Percentiles rank a stretch among this genome's conserved stretches.
phyloP scores from a whole-genome alignment of 2,329 filamentous ascomycete species.

The Dothistroma septosporum region DNA sequence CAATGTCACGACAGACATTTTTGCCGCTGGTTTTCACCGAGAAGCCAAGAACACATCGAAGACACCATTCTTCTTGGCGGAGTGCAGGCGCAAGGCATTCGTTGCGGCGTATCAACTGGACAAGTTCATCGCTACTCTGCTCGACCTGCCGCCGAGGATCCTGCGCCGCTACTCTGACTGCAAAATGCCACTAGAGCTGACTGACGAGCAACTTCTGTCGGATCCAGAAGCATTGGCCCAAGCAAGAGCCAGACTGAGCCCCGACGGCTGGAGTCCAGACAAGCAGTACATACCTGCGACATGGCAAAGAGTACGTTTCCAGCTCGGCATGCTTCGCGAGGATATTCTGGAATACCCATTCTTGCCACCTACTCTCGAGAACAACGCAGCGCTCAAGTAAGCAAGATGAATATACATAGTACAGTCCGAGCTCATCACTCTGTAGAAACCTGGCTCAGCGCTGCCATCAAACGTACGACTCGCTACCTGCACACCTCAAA shows the following conservation, averaged over 20 bases:
- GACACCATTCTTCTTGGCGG: constrained; percentile 22
- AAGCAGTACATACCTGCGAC: constrained; percentile 10
- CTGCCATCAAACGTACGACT: not conserved
- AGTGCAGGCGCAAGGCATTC: constrained; percentile 18
- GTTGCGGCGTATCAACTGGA: constrained; percentile 17
- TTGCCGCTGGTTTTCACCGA: constrained; percentile 17
- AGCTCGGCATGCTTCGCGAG: constrained; percentile 9
- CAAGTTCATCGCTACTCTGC: constrained; percentile 19
- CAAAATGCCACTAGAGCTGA: constrained; percentile 13
- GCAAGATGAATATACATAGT: not conserved
- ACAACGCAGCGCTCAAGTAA: constrained; percentile 7
- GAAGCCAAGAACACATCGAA: constrained; percentile 13
- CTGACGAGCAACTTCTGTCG: constrained; percentile 11
- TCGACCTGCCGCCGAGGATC: constrained; percentile 22
- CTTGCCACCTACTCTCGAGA: not conserved
- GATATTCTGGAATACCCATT: constrained; percentile 8
- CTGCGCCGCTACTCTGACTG: constrained; percentile 7
- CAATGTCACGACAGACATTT: constrained; percentile 4
- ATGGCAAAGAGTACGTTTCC: constrained; percentile 15
- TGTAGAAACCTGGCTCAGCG: constrained; percentile 5
- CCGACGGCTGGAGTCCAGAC: constrained; percentile 14
- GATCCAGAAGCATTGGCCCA: not conserved
- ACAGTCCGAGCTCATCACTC: not conserved
- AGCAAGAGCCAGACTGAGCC: constrained; percentile 9
- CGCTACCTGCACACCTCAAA: constrained; percentile 16